Evolutionary conservation across 139 green algal species (phyloP), one percentile per base, ranked within the genome.

Genomic region (Trebouxia sp.): DNA sequence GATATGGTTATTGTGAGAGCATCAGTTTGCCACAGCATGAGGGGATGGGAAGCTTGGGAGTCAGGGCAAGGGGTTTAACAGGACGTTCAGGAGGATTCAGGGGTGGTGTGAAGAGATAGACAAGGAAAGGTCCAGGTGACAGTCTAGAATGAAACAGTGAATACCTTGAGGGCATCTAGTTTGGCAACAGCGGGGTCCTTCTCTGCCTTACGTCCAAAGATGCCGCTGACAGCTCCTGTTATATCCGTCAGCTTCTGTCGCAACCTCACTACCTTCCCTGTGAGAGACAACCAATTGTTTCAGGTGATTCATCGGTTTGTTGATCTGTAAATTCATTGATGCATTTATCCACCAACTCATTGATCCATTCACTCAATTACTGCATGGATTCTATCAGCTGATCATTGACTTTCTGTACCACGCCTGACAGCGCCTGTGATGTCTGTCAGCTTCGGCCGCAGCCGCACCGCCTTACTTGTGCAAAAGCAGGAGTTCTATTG

Each of bases 101-200:
- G 24, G 20, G 53, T 17, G 20, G 3, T 11, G 14, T 53, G 47
- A 14, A 53, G 47, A 2, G 47, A 14, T 53, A 17, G 4, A 53
- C 47, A 53, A 17, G 47, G 47, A 53, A 2, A 53, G 47, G 47
- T 53, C 15, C 14, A 14, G 47, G 14, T 26, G 47, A 17, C 47
- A 53, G 47, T 1, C 20, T 53, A 17, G 20, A 14, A 53, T 12
- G 11, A 43, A n/a, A 3, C 12, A 30, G 14, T 11, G 58, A 45
- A 8, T 35, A 95, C 92, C 91, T 93, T 92, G 72, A 98, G 87
- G 11, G 84, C 70, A 66, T 97, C 93, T 48, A 98, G 85, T 43
- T 92, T 93, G 6, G 77, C 83, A 11, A 96, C 88, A 20, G 92
- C 92, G 15, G 85, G 65, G 81, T 94, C 91, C 82, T 91, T 79